These are phyloP conservation scores for Acacia concinna DNA, from an alignment of 331 rosid species.

Conservation along the genomic window DNA sequence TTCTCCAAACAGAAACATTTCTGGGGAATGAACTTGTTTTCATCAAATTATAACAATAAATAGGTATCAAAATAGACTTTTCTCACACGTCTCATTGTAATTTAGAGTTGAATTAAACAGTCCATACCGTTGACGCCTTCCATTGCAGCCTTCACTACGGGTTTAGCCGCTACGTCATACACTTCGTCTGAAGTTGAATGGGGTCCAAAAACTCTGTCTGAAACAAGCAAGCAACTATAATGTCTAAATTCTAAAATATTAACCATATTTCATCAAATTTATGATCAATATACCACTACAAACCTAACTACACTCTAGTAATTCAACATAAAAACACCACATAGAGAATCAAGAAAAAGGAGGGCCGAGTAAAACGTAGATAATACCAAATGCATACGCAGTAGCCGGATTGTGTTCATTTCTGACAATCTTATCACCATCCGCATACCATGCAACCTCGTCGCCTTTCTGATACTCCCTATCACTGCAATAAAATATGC, in stretches of 20 bases:
- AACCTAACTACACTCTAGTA: slow-evolving; percentile 1
- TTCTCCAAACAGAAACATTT: slow-evolving; percentile 5
- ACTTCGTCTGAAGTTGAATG: slow-evolving; percentile 75
- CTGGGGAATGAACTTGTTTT: slow-evolving; percentile 21
- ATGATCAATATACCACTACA: not conserved
- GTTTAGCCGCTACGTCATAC: slow-evolving; percentile 92
- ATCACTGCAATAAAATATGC: slow-evolving; percentile 63
- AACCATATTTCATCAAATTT: slow-evolving; percentile 24
- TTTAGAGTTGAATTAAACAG: slow-evolving; percentile 22
- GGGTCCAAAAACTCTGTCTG: slow-evolving; percentile 95
- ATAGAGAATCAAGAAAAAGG: slow-evolving; percentile 1
- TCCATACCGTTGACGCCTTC: slow-evolving; percentile 91
- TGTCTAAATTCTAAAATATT: slow-evolving; percentile 33
- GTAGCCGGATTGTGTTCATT: slow-evolving; percentile 80
- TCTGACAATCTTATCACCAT: slow-evolving; percentile 89
- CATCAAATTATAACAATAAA: slow-evolving; percentile 24
- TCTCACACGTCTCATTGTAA: slow-evolving; percentile 9
- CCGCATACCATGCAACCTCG: slow-evolving; percentile 93
- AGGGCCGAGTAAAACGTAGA: not conserved
- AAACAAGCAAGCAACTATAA: slow-evolving; percentile 41
- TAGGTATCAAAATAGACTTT: not conserved
- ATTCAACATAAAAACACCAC: slow-evolving; percentile 20
- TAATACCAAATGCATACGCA: slow-evolving; percentile 90
- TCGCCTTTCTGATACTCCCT: slow-evolving; percentile 96
- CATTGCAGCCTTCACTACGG: slow-evolving; percentile 94